A percentile compares a stretch with the other conserved stretches of the same genome.
Evolutionary conservation across 441 rosid species (phyloP).

Genomic region (Croton laevigatus): DNA sequence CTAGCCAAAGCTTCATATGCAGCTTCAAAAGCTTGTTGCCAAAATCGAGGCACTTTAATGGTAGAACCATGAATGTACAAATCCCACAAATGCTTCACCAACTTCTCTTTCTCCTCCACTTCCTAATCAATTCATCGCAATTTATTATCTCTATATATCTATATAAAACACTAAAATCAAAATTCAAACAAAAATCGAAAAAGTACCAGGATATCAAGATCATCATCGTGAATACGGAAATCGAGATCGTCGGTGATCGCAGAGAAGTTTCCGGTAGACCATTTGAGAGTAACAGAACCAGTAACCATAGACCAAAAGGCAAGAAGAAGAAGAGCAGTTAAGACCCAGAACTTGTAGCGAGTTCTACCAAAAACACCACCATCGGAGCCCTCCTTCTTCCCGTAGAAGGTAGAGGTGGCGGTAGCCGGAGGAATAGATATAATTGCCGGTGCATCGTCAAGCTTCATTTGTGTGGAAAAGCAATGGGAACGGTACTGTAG

Average conservation of each 20-base stretch:
- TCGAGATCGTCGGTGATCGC: slow-evolving; percentile 52
- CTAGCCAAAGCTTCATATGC: slow-evolving; percentile 74
- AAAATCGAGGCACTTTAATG: slow-evolving; percentile 63
- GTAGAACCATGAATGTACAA: slow-evolving; percentile 65
- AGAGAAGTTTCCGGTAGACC: slow-evolving; percentile 64
- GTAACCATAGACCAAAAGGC: slow-evolving; percentile 92
- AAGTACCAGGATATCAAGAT: slow-evolving; percentile 70
- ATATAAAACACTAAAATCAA: background rate
- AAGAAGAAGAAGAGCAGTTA: slow-evolving; percentile 68
- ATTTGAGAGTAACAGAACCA: slow-evolving; percentile 80
- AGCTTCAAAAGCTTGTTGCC: slow-evolving; percentile 86
- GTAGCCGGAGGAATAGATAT: slow-evolving; percentile 20
- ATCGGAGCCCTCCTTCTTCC: slow-evolving; percentile 38
- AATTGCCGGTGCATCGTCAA: slow-evolving; percentile 20
- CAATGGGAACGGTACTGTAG: background rate
- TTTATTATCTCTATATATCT: background rate
- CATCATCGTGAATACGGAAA: slow-evolving; percentile 47
- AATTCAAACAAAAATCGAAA: background rate
- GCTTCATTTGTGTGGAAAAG: slow-evolving; percentile 31
- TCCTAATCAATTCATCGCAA: slow-evolving; percentile 37
- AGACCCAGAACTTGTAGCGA: slow-evolving; percentile 75
- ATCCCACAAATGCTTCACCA: slow-evolving; percentile 93
- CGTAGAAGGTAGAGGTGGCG: slow-evolving; percentile 15
- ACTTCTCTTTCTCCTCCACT: slow-evolving; percentile 83
- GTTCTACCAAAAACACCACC: slow-evolving; percentile 50